Conservation (phyloP, 2,329 filamentous ascomycete species). For the Alternaria brassicicola region DNA sequence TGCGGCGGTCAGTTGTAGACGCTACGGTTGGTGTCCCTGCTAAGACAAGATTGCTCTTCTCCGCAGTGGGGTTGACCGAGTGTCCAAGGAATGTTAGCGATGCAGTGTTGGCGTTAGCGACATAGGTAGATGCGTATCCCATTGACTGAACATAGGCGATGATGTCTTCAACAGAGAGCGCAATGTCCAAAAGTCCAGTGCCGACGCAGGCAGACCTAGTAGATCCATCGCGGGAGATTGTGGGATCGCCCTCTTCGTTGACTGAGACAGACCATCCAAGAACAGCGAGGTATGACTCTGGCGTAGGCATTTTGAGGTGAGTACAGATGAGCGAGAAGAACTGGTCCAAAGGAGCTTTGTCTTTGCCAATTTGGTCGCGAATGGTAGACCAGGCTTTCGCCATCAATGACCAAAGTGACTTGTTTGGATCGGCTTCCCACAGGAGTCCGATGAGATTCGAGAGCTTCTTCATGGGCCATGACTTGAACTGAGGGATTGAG, state of each 20-base stretch:
- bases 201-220: constrained; percentile 20
- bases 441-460: constrained; percentile 58
- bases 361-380: constrained; percentile 58
- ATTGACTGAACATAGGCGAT: constrained; percentile 33
- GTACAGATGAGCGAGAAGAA: constrained; percentile 57
- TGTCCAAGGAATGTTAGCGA: constrained; percentile 27
- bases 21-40: not conserved
- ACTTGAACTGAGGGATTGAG: constrained; percentile 50
- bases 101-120: constrained; percentile 8
- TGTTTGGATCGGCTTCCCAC: constrained; percentile 59
- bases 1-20: constrained; percentile 7
- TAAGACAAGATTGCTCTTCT: not conserved
- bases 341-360: constrained; percentile 54
- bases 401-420: constrained; percentile 60
- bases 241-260: constrained; percentile 33
- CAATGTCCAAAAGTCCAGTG: constrained; percentile 28
- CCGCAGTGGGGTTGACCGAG: constrained; percentile 1
- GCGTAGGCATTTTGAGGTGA: constrained; percentile 55
- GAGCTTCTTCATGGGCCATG: constrained; percentile 59
- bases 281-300: constrained; percentile 53
- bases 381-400: constrained; percentile 63
- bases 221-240: constrained; percentile 18
- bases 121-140: constrained; percentile 31
- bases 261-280: constrained; percentile 56
- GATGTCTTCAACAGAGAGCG: constrained; percentile 45